Conservation (phyloP, 768 basidiomycete species). For the Panaeolus papilionaceus region DNA sequence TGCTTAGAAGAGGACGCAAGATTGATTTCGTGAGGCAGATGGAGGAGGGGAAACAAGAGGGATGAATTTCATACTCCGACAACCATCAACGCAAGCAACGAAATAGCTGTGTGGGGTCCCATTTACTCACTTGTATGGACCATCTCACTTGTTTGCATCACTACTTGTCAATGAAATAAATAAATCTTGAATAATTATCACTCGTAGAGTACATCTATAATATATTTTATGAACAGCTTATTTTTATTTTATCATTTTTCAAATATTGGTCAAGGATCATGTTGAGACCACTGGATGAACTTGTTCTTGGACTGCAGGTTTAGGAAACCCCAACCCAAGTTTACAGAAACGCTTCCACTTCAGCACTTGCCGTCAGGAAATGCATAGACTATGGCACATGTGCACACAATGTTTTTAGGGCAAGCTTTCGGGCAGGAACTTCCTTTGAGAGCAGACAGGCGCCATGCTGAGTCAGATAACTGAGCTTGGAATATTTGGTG, state of each 20-base stretch:
- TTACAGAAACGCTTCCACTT: not conserved
- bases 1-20: constrained; percentile 30
- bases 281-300: not conserved
- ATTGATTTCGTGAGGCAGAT: constrained; percentile 40
- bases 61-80: constrained; percentile 52
- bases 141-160: not conserved
- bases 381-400: not conserved
- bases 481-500: constrained; percentile 14
- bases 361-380: not conserved
- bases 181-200: not conserved
- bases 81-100: constrained; percentile 28
- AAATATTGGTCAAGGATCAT: not conserved
- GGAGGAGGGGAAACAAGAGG: constrained; percentile 47
- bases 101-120: constrained; percentile 10
- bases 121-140: constrained; percentile 3
- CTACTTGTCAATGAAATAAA: not conserved
- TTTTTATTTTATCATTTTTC: not conserved
- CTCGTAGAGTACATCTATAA: not conserved
- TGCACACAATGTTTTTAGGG: not conserved
- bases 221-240: not conserved
- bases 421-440: not conserved
- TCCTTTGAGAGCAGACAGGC: constrained; percentile 7
- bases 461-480: constrained; percentile 4
- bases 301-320: not conserved
- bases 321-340: constrained; percentile 11